Percentiles rank a stretch among this genome's conserved stretches.
phyloP scores from a whole-genome alignment of 345 rosid genomes.

The Hypericum androsaemum region DNA sequence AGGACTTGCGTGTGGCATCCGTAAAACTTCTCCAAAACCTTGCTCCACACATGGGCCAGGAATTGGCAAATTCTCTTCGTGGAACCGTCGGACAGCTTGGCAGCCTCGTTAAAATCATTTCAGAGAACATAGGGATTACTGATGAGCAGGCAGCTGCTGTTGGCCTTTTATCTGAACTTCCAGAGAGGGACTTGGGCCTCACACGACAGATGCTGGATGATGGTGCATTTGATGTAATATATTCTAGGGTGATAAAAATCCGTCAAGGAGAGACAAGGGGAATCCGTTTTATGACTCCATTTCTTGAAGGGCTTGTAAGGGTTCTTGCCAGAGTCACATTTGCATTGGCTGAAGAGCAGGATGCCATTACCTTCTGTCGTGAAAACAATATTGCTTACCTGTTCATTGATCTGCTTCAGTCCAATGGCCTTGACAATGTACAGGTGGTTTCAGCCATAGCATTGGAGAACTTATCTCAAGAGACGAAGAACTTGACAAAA shows the following conservation, averaged over 20 bases:
- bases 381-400: conserved; percentile 50
- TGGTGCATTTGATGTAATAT: conserved; percentile 54
- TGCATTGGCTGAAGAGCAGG: conserved; percentile 56
- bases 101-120: conserved; percentile 49
- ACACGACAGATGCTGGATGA: conserved; percentile 80
- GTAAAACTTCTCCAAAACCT: conserved; percentile 79
- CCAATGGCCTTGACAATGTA: conserved; percentile 60
- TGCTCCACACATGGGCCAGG: conserved; percentile 77
- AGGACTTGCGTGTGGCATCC: conserved; percentile 70
- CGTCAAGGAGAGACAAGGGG: conserved; percentile 69
- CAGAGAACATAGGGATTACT: conserved; percentile 58
- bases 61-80: conserved; percentile 65
- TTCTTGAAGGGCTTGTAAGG: conserved; percentile 67
- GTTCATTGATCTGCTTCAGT: conserved; percentile 68
- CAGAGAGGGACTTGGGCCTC: conserved; percentile 80
- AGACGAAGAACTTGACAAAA: conserved; percentile 62
- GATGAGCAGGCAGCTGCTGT: conserved; percentile 93
- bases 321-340: conserved; percentile 75
- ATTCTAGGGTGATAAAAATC: conserved; percentile 41
- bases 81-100: conserved; percentile 81
- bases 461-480: conserved; percentile 78
- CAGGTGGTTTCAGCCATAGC: conserved; percentile 82
- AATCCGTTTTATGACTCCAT: conserved; percentile 62
- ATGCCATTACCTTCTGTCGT: conserved; percentile 51
- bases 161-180: conserved; percentile 90